phyloP scores from a whole-genome alignment of 352 stramenopile genomes.

The Phytophthora ohioensis region DNA sequence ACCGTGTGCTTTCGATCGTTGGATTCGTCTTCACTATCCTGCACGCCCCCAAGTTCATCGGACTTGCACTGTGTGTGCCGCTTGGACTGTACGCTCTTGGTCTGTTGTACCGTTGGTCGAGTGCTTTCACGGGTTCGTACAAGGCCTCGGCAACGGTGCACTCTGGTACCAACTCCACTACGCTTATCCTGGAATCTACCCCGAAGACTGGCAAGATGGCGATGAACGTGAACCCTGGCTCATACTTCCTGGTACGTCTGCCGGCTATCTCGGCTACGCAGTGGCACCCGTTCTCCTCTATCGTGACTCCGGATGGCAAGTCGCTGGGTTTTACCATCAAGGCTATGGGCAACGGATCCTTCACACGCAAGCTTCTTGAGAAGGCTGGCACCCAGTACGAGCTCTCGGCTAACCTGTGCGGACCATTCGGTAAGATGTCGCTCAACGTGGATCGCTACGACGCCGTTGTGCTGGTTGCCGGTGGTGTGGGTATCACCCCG shows the following conservation, averaged over 20 bases:
- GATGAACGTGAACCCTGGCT: constrained; percentile 59
- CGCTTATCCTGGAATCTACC: constrained; percentile 62
- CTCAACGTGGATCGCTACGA: constrained; percentile 76
- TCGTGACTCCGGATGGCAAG: constrained; percentile 75
- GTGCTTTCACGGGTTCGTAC: constrained; percentile 56
- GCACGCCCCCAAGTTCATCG: constrained; percentile 67
- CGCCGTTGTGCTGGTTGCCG: constrained; percentile 68
- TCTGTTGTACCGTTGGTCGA: constrained; percentile 62
- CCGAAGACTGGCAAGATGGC: constrained; percentile 70
- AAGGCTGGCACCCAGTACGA: constrained; percentile 54
- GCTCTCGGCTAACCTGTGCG: constrained; percentile 63
- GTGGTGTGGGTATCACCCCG: constrained; percentile 82
- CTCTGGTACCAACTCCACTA: constrained; percentile 49
- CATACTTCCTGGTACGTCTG: constrained; percentile 83
- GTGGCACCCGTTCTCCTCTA: constrained; percentile 87
- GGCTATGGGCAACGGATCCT: constrained; percentile 59
- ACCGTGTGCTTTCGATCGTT: constrained; percentile 76
- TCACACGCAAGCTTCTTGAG: constrained; percentile 59
- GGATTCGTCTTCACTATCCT: constrained; percentile 83
- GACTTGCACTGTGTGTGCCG: constrained; percentile 62
- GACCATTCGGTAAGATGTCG: constrained; percentile 72
- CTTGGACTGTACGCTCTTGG: constrained; percentile 70
- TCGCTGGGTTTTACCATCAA: constrained; percentile 86
- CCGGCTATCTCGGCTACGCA: constrained; percentile 69
- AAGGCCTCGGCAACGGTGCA: constrained; percentile 55